phyloP scores from a whole-genome alignment of 2,329 filamentous ascomycete genomes.

The Aspergillus sp. region DNA sequence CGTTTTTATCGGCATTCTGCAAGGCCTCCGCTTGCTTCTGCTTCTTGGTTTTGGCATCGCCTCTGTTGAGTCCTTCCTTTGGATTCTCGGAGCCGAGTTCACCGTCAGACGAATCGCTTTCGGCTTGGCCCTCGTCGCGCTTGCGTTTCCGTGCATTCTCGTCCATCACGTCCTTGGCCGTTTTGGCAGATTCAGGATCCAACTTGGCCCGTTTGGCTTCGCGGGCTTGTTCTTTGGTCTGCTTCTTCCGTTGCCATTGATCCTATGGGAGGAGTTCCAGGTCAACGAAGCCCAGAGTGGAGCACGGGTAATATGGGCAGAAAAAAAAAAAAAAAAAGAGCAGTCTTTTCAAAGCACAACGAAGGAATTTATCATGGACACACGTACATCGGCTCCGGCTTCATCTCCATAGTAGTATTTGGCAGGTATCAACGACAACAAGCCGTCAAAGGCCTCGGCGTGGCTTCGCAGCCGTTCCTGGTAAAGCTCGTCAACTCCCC shows the following conservation, averaged over 20 bases:
- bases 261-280: constrained; percentile 51
- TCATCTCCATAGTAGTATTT: constrained; percentile 89
- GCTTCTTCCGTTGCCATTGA: constrained; percentile 93
- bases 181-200: constrained; percentile 85
- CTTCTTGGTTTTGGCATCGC: constrained; percentile 43
- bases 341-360: not conserved
- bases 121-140: constrained; percentile 56
- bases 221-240: constrained; percentile 82
- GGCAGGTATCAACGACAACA: constrained; percentile 82
- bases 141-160: constrained; percentile 79
- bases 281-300: constrained; percentile 7
- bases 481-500: constrained; percentile 18
- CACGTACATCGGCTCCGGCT: constrained; percentile 70
- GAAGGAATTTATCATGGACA: constrained; percentile 1
- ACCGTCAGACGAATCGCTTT: constrained; percentile 42
- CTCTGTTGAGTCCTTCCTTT: constrained; percentile 57
- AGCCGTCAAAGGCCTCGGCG: constrained; percentile 76
- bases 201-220: constrained; percentile 83
- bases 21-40: constrained; percentile 46
- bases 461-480: constrained; percentile 47
- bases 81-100: constrained; percentile 48
- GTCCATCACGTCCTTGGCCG: constrained; percentile 88
- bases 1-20: constrained; percentile 17
- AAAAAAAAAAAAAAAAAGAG: constrained; percentile 7
- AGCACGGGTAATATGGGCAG: too few relatives aligned